Percentiles rank a stretch among this genome's conserved stretches.
Conservation (phyloP, 2,329 filamentous ascomycete genomes). For the Microcyclosporella mali region DNA sequence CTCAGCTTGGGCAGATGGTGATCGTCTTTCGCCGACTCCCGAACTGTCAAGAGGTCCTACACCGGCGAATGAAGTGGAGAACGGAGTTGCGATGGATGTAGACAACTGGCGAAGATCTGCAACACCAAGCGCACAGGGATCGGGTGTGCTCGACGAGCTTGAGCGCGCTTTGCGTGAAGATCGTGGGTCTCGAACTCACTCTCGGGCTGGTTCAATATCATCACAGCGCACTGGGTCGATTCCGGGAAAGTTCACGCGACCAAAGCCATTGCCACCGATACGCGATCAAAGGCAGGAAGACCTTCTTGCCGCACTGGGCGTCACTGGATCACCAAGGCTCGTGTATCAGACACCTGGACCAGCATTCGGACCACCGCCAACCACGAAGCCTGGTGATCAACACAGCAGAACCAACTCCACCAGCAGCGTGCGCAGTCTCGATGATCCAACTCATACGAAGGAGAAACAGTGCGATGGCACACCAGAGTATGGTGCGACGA, state of each 20-base stretch:
- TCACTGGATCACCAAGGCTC: constrained; percentile 33
- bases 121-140: neutral
- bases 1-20: constrained; percentile 14
- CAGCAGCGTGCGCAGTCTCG: constrained; percentile 4
- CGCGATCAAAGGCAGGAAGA: constrained; percentile 30
- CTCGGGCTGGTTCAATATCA: constrained; percentile 24
- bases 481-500: neutral
- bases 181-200: constrained; percentile 14
- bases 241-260: constrained; percentile 21
- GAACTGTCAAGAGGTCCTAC: constrained; percentile 14
- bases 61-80: constrained; percentile 3
- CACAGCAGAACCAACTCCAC: constrained; percentile 16
- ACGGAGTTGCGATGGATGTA: constrained; percentile 1
- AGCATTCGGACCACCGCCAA: constrained; percentile 28
- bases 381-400: neutral
- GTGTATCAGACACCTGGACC: constrained; percentile 35
- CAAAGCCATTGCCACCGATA: constrained; percentile 22
- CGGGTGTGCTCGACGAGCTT: constrained; percentile 6
- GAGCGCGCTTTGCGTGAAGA: constrained; percentile 11
- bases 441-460: constrained; percentile 1
- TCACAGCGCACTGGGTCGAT: constrained; percentile 19
- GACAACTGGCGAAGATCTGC: constrained; percentile 11
- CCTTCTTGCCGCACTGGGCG: constrained; percentile 32
- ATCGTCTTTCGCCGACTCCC: constrained; percentile 12
- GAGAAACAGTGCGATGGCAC: neutral